phyloP scores from a whole-genome alignment of 129 eudicot species.

The Apium graveolens region DNA sequence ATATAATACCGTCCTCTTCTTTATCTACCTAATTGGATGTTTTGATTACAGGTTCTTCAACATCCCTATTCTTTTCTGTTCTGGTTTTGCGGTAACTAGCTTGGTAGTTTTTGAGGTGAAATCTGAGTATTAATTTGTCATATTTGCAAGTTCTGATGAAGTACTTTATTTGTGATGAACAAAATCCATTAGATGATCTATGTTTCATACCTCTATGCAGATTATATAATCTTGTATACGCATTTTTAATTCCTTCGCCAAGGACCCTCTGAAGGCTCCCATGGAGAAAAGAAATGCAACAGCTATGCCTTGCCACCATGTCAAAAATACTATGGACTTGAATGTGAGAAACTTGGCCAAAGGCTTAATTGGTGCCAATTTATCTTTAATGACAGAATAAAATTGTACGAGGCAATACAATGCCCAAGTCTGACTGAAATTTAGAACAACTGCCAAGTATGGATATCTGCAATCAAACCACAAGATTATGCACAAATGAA shows the following conservation, averaged over 20 bases:
- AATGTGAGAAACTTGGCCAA: constrained; percentile 85
- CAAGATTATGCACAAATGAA: background rate
- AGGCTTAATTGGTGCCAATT: constrained; percentile 86
- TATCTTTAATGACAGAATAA: constrained; percentile 74
- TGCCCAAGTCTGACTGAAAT: constrained; percentile 98
- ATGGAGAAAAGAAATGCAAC: constrained; percentile 82
- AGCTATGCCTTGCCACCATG: constrained; percentile 99
- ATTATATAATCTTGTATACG: constrained; percentile 88
- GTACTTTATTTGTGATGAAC: background rate
- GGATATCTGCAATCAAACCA: constrained; percentile 67
- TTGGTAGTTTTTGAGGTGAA: background rate
- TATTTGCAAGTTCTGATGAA: background rate
- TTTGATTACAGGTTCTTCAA: background rate
- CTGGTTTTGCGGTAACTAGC: background rate
- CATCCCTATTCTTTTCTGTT: no score
- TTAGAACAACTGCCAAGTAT: constrained; percentile 78
- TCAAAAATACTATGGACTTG: constrained; percentile 82
- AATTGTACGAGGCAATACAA: constrained; percentile 97
- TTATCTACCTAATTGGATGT: background rate
- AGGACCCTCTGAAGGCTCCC: constrained; percentile 76
- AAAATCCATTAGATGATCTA: background rate
- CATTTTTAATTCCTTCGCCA: constrained; percentile 71
- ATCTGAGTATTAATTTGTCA: background rate
- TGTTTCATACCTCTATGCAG: constrained; percentile 63
- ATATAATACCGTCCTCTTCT: background rate